Evolutionary conservation across 2,329 filamentous ascomycete genomes (phyloP).

Genomic region (Fonsecaea erecta): DNA sequence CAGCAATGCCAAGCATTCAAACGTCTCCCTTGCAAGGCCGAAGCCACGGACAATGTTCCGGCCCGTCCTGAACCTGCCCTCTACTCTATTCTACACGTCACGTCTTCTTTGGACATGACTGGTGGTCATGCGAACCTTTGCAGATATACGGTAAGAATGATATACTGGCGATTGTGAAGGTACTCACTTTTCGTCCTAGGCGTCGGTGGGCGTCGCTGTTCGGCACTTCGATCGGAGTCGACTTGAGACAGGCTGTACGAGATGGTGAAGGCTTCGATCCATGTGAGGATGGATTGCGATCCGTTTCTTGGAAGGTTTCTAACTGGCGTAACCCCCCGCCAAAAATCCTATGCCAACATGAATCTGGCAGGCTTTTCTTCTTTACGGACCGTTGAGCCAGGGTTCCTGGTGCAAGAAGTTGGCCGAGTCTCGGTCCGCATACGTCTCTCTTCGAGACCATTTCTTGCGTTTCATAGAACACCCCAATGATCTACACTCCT

Average conservation of each 20-base stretch:
- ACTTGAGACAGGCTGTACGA: constrained; percentile 68
- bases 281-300: constrained; percentile 75
- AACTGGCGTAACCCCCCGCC: background rate
- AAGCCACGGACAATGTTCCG: background rate
- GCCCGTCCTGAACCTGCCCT: background rate
- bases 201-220: constrained; percentile 69
- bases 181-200: constrained; percentile 16
- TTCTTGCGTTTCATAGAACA: constrained; percentile 83
- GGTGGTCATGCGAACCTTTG: constrained; percentile 58
- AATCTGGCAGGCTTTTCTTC: constrained; percentile 71
- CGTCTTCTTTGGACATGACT: background rate
- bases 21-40: background rate
- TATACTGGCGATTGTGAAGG: background rate
- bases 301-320: constrained; percentile 88
- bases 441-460: constrained; percentile 71
- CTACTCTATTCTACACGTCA: background rate
- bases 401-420: constrained; percentile 72
- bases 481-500: constrained; percentile 76
- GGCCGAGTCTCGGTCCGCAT: constrained; percentile 72
- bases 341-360: constrained; percentile 24
- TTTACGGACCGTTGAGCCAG: constrained; percentile 70
- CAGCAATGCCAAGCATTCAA: constrained; percentile 3
- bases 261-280: constrained; percentile 64
- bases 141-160: constrained; percentile 59
- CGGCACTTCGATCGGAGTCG: constrained; percentile 60